These are phyloP conservation scores for Ceratocystiopsis minuta DNA, from an alignment of 2,329 filamentous ascomycete genomes.

Conservation along the genomic window DNA sequence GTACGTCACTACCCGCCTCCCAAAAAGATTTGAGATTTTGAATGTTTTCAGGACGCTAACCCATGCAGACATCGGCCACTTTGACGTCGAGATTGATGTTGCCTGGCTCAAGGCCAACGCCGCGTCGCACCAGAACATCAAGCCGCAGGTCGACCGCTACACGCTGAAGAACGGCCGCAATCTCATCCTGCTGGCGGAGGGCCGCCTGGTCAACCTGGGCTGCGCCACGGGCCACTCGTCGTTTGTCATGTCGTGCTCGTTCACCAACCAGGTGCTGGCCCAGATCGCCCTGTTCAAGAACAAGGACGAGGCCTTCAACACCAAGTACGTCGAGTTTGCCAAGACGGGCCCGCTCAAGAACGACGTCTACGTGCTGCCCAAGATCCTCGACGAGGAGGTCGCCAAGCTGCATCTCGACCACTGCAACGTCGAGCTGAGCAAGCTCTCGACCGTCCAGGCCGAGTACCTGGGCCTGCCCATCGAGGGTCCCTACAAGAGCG, in stretches of 20 bases:
- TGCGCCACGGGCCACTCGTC: constrained; percentile 98
- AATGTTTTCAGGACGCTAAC: too few relatives aligned
- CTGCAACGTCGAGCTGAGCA: constrained; percentile 85
- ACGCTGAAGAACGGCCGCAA: constrained; percentile 82
- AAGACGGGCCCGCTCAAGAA: constrained; percentile 78
- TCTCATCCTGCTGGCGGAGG: constrained; percentile 97
- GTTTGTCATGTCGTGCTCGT: constrained; percentile 99
- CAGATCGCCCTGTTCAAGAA: constrained; percentile 98
- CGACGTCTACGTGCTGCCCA: constrained; percentile 91
- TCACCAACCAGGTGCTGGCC: constrained; percentile 99
- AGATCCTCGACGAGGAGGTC: constrained; percentile 98
- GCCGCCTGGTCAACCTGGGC: constrained; percentile 96
- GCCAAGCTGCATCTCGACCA: constrained; percentile 83
- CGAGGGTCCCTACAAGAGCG: constrained; percentile 91
- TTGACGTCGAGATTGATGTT: constrained; percentile 99
- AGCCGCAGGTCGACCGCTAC: constrained; percentile 98
- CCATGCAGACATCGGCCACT: constrained; percentile 70
- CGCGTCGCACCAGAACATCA: constrained; percentile 90
- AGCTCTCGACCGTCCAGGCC: constrained; percentile 69
- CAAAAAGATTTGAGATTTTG: too few relatives aligned
- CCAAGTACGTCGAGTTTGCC: constrained; percentile 94
- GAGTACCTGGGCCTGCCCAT: constrained; percentile 80
- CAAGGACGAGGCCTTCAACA: constrained; percentile 65
- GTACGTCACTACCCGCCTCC: too few relatives aligned
- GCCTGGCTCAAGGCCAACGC: constrained; percentile 98